Conservation (phyloP, 176 grass and related monocot genomes). For the Musa troglodytarum region DNA sequence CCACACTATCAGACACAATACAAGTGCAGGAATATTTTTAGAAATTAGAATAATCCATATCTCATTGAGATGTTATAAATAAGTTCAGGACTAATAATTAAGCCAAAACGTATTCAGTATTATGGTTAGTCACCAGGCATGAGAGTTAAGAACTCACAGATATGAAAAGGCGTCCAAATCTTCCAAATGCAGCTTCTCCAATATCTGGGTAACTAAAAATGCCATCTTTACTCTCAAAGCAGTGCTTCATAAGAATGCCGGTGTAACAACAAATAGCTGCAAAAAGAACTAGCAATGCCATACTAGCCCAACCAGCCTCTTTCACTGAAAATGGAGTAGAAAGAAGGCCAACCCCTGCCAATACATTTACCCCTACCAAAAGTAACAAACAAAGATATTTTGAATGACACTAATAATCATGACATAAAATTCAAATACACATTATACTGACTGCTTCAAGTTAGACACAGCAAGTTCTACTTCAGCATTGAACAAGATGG, state of each 20-base stretch:
- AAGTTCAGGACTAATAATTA: too few species aligned
- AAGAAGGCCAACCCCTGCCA: slow-evolving; percentile 85
- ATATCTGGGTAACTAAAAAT: slow-evolving; percentile 92
- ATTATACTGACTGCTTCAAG: background rate
- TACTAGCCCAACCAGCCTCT: slow-evolving; percentile 73
- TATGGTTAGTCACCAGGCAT: too few species aligned
- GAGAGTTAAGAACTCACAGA: slow-evolving; percentile 43
- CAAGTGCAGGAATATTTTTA: too few species aligned
- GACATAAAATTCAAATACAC: background rate
- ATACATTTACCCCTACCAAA: slow-evolving; percentile 64
- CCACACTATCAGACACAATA: too few species aligned
- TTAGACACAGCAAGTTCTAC: background rate
- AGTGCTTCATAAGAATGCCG: slow-evolving; percentile 63
- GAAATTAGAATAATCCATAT: too few species aligned
- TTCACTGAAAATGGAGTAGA: slow-evolving; percentile 72
- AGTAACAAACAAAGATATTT: background rate
- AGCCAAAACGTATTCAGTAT: too few species aligned
- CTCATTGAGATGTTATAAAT: too few species aligned
- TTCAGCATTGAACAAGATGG: background rate
- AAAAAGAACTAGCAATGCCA: slow-evolving; percentile 53
- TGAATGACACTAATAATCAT: background rate
- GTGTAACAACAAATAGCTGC: slow-evolving; percentile 76
- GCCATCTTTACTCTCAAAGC: slow-evolving; percentile 88
- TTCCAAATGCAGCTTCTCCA: slow-evolving; percentile 86
- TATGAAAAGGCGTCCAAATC: slow-evolving; percentile 65